A percentile compares a stretch with the other conserved stretches of the same genome.
phyloP scores from a whole-genome alignment of 106 monocot species.

The Dendrobium chrysotoxum region DNA sequence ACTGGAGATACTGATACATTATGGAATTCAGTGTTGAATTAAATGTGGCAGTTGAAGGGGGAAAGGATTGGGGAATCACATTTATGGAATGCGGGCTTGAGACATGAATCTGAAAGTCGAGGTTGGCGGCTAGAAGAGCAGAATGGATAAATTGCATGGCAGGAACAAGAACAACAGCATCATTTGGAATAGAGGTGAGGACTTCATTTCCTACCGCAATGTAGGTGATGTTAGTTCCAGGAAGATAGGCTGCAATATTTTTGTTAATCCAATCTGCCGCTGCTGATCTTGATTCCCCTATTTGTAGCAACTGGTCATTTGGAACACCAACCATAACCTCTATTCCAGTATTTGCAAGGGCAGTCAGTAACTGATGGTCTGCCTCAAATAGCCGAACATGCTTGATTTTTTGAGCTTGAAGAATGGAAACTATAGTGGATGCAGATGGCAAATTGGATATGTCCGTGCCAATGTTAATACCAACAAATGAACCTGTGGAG shows the following conservation, averaged over 20 bases:
- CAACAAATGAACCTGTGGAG: conserved; percentile 58
- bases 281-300: conserved; percentile 49
- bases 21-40: conserved; percentile 66
- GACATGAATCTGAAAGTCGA: conserved; percentile 73
- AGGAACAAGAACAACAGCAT: conserved; percentile 56
- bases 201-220: conserved; percentile 78
- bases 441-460: conserved; percentile 50
- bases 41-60: conserved; percentile 73
- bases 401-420: conserved; percentile 44
- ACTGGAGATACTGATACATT: conserved; percentile 57
- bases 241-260: conserved; percentile 62
- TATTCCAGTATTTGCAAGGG: conserved; percentile 84
- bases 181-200: conserved; percentile 65
- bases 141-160: conserved; percentile 79
- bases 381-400: conserved; percentile 70
- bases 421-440: conserved; percentile 57
- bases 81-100: conserved; percentile 67
- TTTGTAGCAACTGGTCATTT: conserved; percentile 49
- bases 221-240: conserved; percentile 77
- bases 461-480: conserved; percentile 55
- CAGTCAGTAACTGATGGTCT: conserved; percentile 62
- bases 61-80: conserved; percentile 62
- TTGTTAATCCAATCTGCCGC: conserved; percentile 80
- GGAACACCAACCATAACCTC: conserved; percentile 77
- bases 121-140: conserved; percentile 72